These are phyloP conservation scores for Citrus unshiu DNA, from an alignment of 345 rosid species.

Conservation along the genomic window DNA sequence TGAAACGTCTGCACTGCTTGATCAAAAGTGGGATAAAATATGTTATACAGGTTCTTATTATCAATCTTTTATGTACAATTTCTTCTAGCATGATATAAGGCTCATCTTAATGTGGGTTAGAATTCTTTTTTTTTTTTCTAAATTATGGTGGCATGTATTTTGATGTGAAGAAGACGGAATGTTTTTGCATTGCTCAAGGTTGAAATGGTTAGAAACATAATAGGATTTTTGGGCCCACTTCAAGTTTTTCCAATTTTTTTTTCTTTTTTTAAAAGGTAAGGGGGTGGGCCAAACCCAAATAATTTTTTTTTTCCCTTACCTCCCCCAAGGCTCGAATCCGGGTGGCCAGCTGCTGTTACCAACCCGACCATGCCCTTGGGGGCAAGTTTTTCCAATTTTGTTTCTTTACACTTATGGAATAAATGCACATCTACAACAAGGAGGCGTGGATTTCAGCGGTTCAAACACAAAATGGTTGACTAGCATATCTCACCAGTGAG, in stretches of 20 bases:
- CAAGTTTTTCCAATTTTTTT: not conserved
- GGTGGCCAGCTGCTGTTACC: too few species aligned
- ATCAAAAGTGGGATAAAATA: constrained; percentile 98
- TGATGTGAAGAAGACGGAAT: not conserved
- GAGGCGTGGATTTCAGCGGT: not conserved
- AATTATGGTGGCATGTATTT: not conserved
- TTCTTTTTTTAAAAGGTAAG: too few species aligned
- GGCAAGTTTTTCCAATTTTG: not conserved
- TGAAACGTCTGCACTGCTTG: constrained; percentile 75
- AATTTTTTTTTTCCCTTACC: too few species aligned
- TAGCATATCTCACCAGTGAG: not conserved
- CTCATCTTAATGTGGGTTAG: not conserved
- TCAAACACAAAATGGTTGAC: not conserved
- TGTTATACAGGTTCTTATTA: constrained; percentile 75
- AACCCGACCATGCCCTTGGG: too few species aligned
- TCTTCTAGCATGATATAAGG: not conserved
- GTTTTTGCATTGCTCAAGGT: not conserved
- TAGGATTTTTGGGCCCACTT: not conserved
- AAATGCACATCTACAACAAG: not conserved
- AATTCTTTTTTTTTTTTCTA: not conserved
- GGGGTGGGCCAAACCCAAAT: too few species aligned
- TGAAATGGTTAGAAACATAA: not conserved
- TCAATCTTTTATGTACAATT: not conserved
- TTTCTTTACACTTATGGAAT: not conserved
- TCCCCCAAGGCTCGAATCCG: too few species aligned